Percentiles rank a stretch among this genome's conserved stretches.
phyloP scores from a whole-genome alignment of 176 grass and related monocot species.

The Carex cristatella region DNA sequence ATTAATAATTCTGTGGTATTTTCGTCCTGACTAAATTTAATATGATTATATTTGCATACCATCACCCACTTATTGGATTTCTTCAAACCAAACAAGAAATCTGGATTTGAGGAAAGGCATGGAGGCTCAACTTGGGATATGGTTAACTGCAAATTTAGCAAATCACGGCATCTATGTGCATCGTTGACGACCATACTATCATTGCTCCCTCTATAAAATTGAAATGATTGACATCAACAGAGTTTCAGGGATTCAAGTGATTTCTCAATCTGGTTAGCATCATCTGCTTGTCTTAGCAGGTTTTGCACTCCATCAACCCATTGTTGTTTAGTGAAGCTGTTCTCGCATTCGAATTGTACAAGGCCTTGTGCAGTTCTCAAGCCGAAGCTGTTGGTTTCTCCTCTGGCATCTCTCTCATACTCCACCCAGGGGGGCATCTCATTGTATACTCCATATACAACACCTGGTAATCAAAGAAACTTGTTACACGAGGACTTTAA shows the following conservation, averaged over 20 bases:
- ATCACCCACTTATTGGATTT: not conserved
- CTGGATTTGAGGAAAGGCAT: not conserved
- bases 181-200: not conserved
- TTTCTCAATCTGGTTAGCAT: slow-evolving; percentile 31
- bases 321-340: slow-evolving; percentile 48
- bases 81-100: not conserved
- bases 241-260: slow-evolving; percentile 42
- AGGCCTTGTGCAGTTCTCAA: slow-evolving; percentile 79
- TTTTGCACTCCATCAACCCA: slow-evolving; percentile 90
- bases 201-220: not conserved
- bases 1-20: not conserved
- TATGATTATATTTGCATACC: not conserved
- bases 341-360: slow-evolving; percentile 75
- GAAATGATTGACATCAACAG: slow-evolving; percentile 14
- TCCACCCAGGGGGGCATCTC: slow-evolving; percentile 76
- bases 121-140: not conserved
- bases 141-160: not conserved
- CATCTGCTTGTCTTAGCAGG: slow-evolving; percentile 58
- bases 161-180: not conserved
- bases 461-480: slow-evolving; percentile 40
- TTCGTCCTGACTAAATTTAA: not conserved
- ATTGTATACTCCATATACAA: slow-evolving; percentile 73
- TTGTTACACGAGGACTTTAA: not conserved
- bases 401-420: slow-evolving; percentile 29
- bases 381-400: slow-evolving; percentile 56